Evolutionary conservation across 2,329 filamentous ascomycete species (phyloP).

Genomic region (Plectosphaerella sp.): DNA sequence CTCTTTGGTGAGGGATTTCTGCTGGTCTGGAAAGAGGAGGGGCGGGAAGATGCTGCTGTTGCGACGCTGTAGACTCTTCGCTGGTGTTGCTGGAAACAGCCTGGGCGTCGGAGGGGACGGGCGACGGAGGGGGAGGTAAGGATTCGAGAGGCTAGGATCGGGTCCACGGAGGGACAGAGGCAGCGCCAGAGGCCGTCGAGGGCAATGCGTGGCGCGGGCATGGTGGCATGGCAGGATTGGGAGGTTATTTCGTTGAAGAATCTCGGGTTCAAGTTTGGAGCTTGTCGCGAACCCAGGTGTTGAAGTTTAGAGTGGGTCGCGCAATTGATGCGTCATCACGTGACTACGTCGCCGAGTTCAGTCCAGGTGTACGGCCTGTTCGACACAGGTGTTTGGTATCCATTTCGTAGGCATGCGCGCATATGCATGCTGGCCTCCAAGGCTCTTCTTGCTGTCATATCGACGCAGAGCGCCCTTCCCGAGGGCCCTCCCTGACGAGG

Average conservation of each 20-base stretch:
- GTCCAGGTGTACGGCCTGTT: too few relatives aligned
- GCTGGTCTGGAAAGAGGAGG: too few relatives aligned
- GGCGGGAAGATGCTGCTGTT: too few relatives aligned
- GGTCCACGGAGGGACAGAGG: conserved; percentile 53
- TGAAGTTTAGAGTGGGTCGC: neutral
- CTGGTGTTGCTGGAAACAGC: too few relatives aligned
- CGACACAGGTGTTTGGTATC: too few relatives aligned
- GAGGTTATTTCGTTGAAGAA: neutral
- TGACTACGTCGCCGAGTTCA: neutral
- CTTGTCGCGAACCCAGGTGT: neutral
- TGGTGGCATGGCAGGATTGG: conserved; percentile 10
- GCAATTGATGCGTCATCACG: neutral
- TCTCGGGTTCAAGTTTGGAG: neutral
- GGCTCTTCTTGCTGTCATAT: too few relatives aligned
- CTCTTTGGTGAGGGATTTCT: too few relatives aligned
- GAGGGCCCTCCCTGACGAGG: too few relatives aligned
- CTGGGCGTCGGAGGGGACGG: conserved; percentile 1
- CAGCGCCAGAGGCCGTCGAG: conserved; percentile 61
- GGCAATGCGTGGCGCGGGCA: conserved; percentile 32
- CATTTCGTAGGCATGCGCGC: too few relatives aligned
- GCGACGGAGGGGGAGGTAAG: conserved; percentile 15
- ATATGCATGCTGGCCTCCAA: too few relatives aligned
- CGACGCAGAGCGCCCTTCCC: too few relatives aligned
- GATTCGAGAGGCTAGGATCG: conserved; percentile 26
- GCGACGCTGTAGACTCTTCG: too few relatives aligned